A percentile compares a stretch with the other conserved stretches of the same genome.
These are phyloP conservation scores for Suhomyces maxii DNA, from an alignment of 1,139 yeast genomes.

Conservation along the genomic window DNA sequence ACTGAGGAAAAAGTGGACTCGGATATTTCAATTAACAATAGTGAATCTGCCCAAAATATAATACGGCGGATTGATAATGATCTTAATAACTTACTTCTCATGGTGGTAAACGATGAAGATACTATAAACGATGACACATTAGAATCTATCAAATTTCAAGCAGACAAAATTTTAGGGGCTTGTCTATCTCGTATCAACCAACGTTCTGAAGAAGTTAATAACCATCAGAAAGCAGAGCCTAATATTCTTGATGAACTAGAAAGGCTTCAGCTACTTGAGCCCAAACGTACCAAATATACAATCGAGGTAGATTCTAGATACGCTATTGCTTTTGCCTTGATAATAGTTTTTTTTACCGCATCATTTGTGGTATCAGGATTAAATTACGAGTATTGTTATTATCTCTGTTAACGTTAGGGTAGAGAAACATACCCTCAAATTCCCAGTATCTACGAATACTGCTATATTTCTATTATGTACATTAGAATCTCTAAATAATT, in stretches of 20 bases:
- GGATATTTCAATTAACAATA: too few species aligned
- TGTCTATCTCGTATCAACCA: not conserved
- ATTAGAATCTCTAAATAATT: slow-evolving; percentile 8
- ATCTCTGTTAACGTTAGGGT: slow-evolving; percentile 25
- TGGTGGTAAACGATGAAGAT: slow-evolving; percentile 1
- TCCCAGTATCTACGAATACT: not conserved
- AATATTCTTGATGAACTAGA: slow-evolving; percentile 11
- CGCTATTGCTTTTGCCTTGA: not conserved
- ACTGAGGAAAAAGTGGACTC: too few species aligned
- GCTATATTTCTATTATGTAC: slow-evolving; percentile 7
- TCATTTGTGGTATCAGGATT: slow-evolving; percentile 31
- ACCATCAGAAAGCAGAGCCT: not conserved
- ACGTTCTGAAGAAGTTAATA: not conserved
- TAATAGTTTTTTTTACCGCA: slow-evolving; percentile 17
- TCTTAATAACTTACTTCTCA: slow-evolving; percentile 1
- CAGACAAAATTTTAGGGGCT: slow-evolving; percentile 5
- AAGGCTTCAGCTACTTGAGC: slow-evolving; percentile 6
- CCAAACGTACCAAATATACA: not conserved
- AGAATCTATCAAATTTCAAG: slow-evolving; percentile 11
- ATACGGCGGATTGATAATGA: slow-evolving; percentile 1
- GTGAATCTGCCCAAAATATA: slow-evolving; percentile 6
- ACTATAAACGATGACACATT: slow-evolving; percentile 1
- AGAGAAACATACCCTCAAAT: not conserved
- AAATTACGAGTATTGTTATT: slow-evolving; percentile 40
- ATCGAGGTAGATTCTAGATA: slow-evolving; percentile 3